These are phyloP conservation scores for Penicillium sp. DNA, from an alignment of 2,329 filamentous ascomycete genomes.

Conservation along the genomic window DNA sequence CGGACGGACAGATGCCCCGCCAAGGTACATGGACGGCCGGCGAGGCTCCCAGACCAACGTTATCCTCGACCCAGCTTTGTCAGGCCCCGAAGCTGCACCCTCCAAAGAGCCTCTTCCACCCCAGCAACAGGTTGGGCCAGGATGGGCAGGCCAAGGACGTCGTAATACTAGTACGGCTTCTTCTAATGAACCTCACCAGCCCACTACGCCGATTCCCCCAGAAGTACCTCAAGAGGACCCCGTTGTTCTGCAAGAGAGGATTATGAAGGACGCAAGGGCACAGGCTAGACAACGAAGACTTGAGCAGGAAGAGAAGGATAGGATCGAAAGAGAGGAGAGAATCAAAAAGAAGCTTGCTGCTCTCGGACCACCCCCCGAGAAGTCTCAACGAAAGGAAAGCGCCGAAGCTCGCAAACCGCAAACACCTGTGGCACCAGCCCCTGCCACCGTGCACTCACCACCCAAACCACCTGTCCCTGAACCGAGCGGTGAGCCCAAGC, in stretches of 20 bases:
- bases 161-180: constrained; percentile 26
- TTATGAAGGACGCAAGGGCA: constrained; percentile 56
- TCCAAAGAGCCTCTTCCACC: constrained; percentile 21
- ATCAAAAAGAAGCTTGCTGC: constrained; percentile 52
- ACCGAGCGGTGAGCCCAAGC: constrained; percentile 52
- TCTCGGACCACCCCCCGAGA: constrained; percentile 43
- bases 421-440: constrained; percentile 16
- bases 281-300: constrained; percentile 49
- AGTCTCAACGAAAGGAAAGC: constrained; percentile 25
- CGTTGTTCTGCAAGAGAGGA: constrained; percentile 51
- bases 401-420: constrained; percentile 24
- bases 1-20: constrained; percentile 41
- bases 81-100: constrained; percentile 21
- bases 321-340: constrained; percentile 53
- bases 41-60: constrained; percentile 37
- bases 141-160: constrained; percentile 26
- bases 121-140: constrained; percentile 22
- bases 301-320: constrained; percentile 52
- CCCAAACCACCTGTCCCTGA: constrained; percentile 55
- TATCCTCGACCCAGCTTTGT: constrained; percentile 28
- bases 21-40: constrained; percentile 35
- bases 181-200: constrained; percentile 16
- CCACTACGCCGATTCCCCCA: constrained; percentile 8
- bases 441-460: constrained; percentile 44
- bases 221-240: constrained; percentile 34